phyloP scores from a whole-genome alignment of 805 yeast genomes.

The Kockiozyma suomiensis region DNA sequence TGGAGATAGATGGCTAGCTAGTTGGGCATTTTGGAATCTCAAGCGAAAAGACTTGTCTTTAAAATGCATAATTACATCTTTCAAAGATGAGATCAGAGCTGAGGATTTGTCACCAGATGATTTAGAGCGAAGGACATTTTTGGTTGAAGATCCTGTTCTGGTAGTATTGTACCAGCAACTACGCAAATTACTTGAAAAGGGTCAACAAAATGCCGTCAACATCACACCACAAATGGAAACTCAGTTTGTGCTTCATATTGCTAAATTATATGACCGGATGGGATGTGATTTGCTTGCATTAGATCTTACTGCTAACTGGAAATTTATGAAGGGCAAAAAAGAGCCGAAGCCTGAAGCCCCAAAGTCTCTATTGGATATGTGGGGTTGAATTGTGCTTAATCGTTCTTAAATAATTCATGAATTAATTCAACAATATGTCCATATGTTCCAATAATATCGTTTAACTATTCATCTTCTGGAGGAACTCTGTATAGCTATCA shows the following conservation, averaged over 20 bases:
- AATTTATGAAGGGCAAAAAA: conserved; percentile 45
- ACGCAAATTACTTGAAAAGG: conserved; percentile 54
- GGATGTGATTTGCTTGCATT: conserved; percentile 84
- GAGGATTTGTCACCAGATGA: conserved; percentile 1
- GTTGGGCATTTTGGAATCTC: conserved; percentile 78
- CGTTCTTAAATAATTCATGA: too few species aligned
- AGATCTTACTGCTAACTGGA: conserved; percentile 68
- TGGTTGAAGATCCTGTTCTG: conserved; percentile 81
- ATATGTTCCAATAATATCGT: too few species aligned
- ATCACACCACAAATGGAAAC: conserved; percentile 55
- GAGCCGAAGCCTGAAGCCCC: conserved; percentile 7
- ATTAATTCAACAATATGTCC: too few species aligned
- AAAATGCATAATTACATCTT: conserved; percentile 41
- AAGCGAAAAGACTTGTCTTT: conserved; percentile 55
- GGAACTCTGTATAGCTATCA: too few species aligned
- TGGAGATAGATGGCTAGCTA: conserved; percentile 80
- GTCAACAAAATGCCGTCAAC: conserved; percentile 54
- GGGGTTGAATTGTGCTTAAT: conserved; percentile 15
- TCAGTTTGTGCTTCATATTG: conserved; percentile 61
- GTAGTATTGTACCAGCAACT: conserved; percentile 65
- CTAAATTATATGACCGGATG: conserved; percentile 76
- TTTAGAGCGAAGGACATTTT: conserved; percentile 41
- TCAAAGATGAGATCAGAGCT: conserved; percentile 8
- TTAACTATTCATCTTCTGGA: too few species aligned
- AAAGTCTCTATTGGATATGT: conserved; percentile 23